Evolutionary conservation across 139 green algal genomes (phyloP), one percentile per base, ranked within the genome.

Genomic region (Nannochloris sp.): DNA sequence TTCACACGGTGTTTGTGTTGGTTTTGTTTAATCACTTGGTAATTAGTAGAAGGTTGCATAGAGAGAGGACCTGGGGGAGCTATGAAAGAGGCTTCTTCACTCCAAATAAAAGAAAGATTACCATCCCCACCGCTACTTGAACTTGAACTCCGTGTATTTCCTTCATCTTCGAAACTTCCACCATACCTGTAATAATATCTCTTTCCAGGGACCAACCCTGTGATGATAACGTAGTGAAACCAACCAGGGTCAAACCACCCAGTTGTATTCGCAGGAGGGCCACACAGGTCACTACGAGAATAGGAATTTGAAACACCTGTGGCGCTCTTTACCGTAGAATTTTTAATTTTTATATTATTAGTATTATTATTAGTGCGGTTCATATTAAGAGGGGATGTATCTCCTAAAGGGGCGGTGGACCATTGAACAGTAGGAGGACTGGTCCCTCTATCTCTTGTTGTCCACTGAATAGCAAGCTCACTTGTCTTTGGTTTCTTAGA

Each of bases 261-360:
- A 19, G 64, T 72, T 23, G 59, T 64, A 6, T 34, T 29, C 2
- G 81, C 81, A 8, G 81, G 81, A 10, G 39, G 24, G 3, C 58
- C 44, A 54, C 81, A 88, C 75, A 86, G 83, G 65, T 88, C 78
- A 3, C 31, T 33, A 13, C 14, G 15, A 53, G 25, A 35, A 53
- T 74, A 74, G 13, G 65, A 73, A 36, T 37, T 64, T 74, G 74
- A 54, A 61, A 45, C 54, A 32, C 3, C 29, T 7, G 10, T 30
- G 24, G 38, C 29, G 45, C 56, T 39, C 42, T 33, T 45, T 45
- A 38, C 6, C n/a, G n/a, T n/a, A n/a, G n/a, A n/a, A n/a, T n/a
- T n/a, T n/a, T n/a, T n/a, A n/a, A n/a, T n/a, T 30, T 25, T 64
- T 57, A 14, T 45, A 47, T 31, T 33, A 5, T 0, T 55, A 44